Base-by-base conservation (phyloP, 805 yeast species). In the Jamesozyma piceae region DNA sequence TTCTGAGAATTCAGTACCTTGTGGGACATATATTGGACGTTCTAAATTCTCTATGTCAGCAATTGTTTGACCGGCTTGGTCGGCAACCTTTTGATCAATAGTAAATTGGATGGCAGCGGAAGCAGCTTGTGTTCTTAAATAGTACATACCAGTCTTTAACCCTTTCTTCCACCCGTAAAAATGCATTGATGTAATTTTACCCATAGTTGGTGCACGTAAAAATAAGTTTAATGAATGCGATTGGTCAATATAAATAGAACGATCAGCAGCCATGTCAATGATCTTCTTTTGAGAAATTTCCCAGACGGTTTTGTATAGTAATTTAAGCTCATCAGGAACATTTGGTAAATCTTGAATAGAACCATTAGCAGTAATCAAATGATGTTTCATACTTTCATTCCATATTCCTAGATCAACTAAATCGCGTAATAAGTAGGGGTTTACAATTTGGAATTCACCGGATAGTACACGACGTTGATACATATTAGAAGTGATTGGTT, bases 111-210 rank as follows among this genome's bases (percentile, higher is more conserved):
- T 90, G 38, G 97, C 96, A 39, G 95, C 83, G 29, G 95, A 77
- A 24, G 97, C 97, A 45, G 97, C 95, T 72, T 86, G 95, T 3
- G 97, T 88, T 65, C 97, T 79, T 64, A 89, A 71, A 64, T 89
- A 89, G 72, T 89, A 89, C 90, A 89, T 88, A 53, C 97, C 97
- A 8, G 97, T 89, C 73, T 89, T 89, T 55, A 89, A 73, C 43
- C 97, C 97, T 69, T 82, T 85, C 70, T 82, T 83, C 97, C 97
- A 89, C 33, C 95, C 96, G 62, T 89, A 87, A 72, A 89, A 89
- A 63, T 89, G 97, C 95, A 90, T 89, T 51, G 89, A 77, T 9
- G 97, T 89, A 57, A 89, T 74, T 64, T 90, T 90, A 56, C 95
- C 94, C 88, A 86, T 83, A 1, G 97, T 87, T 43, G 96, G 96